Conservation (phyloP, 2,329 filamentous ascomycete genomes). For the Aspergillus fumigatus region DNA sequence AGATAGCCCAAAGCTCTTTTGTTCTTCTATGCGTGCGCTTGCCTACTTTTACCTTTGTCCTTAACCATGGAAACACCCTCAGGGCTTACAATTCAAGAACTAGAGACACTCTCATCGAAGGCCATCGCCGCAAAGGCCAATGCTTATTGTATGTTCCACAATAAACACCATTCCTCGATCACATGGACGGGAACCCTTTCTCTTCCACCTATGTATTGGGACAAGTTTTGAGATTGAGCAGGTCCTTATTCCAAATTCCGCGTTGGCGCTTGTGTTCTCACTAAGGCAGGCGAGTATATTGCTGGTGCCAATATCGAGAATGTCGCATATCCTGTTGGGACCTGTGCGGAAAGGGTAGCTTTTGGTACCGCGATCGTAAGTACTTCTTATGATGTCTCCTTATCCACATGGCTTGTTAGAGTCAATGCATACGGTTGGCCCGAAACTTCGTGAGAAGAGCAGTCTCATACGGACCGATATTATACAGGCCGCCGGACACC, state of each 20-base stretch:
- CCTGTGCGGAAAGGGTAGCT: constrained; percentile 89
- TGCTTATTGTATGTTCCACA: constrained; percentile 67
- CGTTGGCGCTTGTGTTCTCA: constrained; percentile 77
- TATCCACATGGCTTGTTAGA: neutral
- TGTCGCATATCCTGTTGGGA: constrained; percentile 87
- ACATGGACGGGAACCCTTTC: neutral
- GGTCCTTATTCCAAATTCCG: constrained; percentile 86
- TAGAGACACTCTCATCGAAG: constrained; percentile 58
- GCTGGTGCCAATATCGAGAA: constrained; percentile 90
- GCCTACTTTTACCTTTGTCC: neutral
- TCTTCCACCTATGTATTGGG: neutral
- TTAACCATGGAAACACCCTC: constrained; percentile 20
- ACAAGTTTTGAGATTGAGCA: constrained; percentile 23
- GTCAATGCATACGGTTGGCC: constrained; percentile 5
- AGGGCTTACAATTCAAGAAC: constrained; percentile 57
- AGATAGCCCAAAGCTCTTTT: neutral
- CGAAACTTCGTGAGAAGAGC: neutral
- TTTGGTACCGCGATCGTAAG: constrained; percentile 69
- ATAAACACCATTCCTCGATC: neutral
- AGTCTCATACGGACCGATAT: constrained; percentile 1
- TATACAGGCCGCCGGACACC: constrained; percentile 41
- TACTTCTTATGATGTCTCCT: constrained; percentile 12
- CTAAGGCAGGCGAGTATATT: constrained; percentile 52
- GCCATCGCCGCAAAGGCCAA: constrained; percentile 67
- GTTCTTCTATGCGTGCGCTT: neutral